phyloP scores from a whole-genome alignment of 495 filamentous ascomycete genomes.

The Trichoderma gamsii region DNA sequence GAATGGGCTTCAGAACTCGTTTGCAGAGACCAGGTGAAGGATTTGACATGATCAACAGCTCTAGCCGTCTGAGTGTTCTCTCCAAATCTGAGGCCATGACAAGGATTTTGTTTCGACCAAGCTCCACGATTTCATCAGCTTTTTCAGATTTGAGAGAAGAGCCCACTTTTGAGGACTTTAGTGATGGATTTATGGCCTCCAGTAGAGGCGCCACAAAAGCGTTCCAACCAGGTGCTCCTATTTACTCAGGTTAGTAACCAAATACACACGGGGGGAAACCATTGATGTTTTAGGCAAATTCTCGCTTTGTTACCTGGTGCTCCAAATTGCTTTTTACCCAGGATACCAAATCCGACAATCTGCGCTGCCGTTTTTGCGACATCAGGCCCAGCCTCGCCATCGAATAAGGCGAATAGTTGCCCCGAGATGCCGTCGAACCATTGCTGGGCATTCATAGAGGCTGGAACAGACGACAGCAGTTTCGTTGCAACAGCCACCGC shows the following conservation, averaged over 20 bases:
- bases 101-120: slow-evolving; percentile 35
- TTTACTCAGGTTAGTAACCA: neutral
- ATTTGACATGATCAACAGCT: slow-evolving; percentile 55
- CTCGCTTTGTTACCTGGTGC: slow-evolving; percentile 50
- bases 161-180: slow-evolving; percentile 20
- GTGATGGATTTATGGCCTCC: slow-evolving; percentile 51
- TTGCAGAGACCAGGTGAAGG: slow-evolving; percentile 69
- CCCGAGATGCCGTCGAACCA: slow-evolving; percentile 62
- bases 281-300: neutral
- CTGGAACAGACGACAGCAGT: slow-evolving; percentile 58
- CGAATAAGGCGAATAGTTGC: slow-evolving; percentile 61
- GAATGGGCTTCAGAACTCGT: slow-evolving; percentile 56
- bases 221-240: slow-evolving; percentile 61
- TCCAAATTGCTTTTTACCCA: slow-evolving; percentile 60
- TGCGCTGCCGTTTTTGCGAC: slow-evolving; percentile 62
- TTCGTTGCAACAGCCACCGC: slow-evolving; percentile 60
- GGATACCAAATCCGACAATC: slow-evolving; percentile 66
- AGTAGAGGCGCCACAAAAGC: slow-evolving; percentile 63
- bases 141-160: slow-evolving; percentile 14
- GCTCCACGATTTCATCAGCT: slow-evolving; percentile 33
- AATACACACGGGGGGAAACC: neutral
- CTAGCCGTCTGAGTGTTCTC: slow-evolving; percentile 51
- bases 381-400: slow-evolving; percentile 58
- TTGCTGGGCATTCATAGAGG: slow-evolving; percentile 44
- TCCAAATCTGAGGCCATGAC: slow-evolving; percentile 38